Evolutionary conservation across 495 filamentous ascomycete genomes (phyloP).

Genomic region (Xylaria nigripes): DNA sequence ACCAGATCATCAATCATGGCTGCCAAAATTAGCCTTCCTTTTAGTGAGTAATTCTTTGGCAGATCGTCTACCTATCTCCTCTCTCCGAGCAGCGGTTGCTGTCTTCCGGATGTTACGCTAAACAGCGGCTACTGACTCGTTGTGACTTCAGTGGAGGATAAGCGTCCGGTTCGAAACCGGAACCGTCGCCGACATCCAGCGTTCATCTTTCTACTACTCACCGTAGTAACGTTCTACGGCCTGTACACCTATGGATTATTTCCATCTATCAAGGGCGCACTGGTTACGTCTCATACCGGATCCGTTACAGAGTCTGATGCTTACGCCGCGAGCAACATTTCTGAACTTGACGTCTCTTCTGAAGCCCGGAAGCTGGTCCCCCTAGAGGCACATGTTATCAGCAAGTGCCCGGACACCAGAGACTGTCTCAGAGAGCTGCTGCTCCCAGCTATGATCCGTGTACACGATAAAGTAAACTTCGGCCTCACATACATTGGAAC

Average conservation of each 20-base stretch:
- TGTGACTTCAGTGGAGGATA: slow-evolving; percentile 27
- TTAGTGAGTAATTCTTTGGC: slow-evolving; percentile 5
- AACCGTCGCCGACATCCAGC: slow-evolving; percentile 24
- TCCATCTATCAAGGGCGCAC: slow-evolving; percentile 11
- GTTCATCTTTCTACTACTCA: slow-evolving; percentile 17
- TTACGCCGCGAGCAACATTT: not conserved
- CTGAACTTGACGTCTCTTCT: not conserved
- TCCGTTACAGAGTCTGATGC: not conserved
- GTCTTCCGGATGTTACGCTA: not conserved
- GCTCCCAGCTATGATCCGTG: slow-evolving; percentile 75
- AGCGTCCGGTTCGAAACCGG: slow-evolving; percentile 21
- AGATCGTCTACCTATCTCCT: not conserved
- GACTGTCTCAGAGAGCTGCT: slow-evolving; percentile 75
- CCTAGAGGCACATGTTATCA: slow-evolving; percentile 88
- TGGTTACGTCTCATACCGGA: slow-evolving; percentile 5
- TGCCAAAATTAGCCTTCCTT: slow-evolving; percentile 20
- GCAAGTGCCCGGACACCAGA: slow-evolving; percentile 83
- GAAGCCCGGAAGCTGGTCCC: slow-evolving; percentile 42
- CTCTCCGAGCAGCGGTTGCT: not conserved
- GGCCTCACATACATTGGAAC: slow-evolving; percentile 81
- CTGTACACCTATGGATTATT: slow-evolving; percentile 17
- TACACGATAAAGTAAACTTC: slow-evolving; percentile 82
- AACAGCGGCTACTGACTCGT: not conserved
- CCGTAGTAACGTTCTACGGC: slow-evolving; percentile 17
- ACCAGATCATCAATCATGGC: slow-evolving; percentile 15